A percentile compares a stretch with the other conserved stretches of the same genome.
phyloP scores from a whole-genome alignment of 495 filamentous ascomycete genomes.

The Monascus purpureus region DNA sequence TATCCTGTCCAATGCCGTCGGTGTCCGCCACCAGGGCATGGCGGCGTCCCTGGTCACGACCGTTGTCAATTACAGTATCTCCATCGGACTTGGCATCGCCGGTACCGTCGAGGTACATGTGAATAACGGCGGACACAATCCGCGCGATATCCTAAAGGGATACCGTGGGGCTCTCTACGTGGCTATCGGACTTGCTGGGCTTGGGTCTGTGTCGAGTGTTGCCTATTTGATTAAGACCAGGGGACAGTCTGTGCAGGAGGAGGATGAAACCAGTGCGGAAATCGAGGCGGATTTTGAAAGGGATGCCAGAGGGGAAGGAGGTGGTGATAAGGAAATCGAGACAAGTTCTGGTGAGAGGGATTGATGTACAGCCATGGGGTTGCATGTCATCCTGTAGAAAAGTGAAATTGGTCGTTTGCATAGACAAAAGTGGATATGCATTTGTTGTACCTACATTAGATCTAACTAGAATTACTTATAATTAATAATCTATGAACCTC shows the following conservation, averaged over 20 bases:
- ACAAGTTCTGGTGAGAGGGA: too few relatives aligned
- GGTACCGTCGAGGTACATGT: conserved; percentile 47
- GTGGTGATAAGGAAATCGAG: too few relatives aligned
- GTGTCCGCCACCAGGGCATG: conserved; percentile 26
- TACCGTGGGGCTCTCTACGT: conserved; percentile 25
- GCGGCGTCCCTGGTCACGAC: conserved; percentile 51
- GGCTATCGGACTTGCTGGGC: conserved; percentile 21
- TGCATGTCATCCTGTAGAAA: too few relatives aligned
- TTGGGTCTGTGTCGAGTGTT: background rate
- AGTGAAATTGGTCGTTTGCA: too few relatives aligned
- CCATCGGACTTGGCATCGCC: conserved; percentile 50
- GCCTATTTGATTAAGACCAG: background rate
- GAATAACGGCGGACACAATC: conserved; percentile 23
- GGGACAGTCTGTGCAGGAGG: background rate
- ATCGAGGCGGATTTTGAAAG: too few relatives aligned
- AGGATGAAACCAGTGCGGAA: too few relatives aligned
- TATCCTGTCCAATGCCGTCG: conserved; percentile 21
- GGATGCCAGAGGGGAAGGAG: too few relatives aligned
- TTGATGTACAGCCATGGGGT: too few relatives aligned
- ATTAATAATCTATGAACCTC: too few relatives aligned
- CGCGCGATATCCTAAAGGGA: conserved; percentile 15
- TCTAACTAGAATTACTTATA: too few relatives aligned
- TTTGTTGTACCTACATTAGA: too few relatives aligned
- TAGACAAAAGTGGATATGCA: too few relatives aligned
- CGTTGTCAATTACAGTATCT: conserved; percentile 53